Evolutionary conservation across 2,329 filamentous ascomycete species (phyloP), one percentile per base, ranked within the genome.

Genomic region (Aspergillus cejpii): DNA sequence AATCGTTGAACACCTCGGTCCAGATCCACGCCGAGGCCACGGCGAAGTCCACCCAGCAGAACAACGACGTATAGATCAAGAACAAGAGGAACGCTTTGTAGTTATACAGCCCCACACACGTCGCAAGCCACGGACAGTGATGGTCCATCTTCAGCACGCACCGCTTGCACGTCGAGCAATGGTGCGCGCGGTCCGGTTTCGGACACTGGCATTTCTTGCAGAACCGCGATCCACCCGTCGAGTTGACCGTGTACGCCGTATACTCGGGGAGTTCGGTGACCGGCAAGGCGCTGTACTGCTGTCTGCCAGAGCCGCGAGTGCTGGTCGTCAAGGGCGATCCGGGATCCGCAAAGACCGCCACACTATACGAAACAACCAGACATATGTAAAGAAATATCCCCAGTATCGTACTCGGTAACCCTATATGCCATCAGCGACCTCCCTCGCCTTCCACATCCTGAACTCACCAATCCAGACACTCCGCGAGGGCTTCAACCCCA

Each of bases 131-230:
- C 12, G 92, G 92, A 65, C 92, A 98, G 71, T 98, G 92, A 67
- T 98, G 92, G 64, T 98, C 92, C 92, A 98, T 98, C 75, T 98
- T 98, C 66, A 98, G 76, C 20, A 98, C 90, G 66, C 92, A 98
- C 60, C 85, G 84, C 55, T 84, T 81, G 70, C 92, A 98, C 3
- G 89, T 94, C 8, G 88, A 94, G 76, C 92, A 98, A 73, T 98
- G 92, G 67, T 98, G 92, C 24, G 91, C 83, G 49, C 92, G 87
- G 70, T 98, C 92, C 33, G 92, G 92, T 72, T 98, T 98, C 51
- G 86, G 81, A 41, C 84, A 84, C 71, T 94, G 87, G 68, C 92
- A 98, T 71, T 98, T 98, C 72, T 97, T 97, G 77, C 92, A 98
- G 73, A 85, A 97, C 44, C 92, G 81, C 41, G 85, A 71, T 58